Evolutionary conservation across 1,139 yeast genomes (phyloP).

Genomic region (Hyphopichia burtonii): DNA sequence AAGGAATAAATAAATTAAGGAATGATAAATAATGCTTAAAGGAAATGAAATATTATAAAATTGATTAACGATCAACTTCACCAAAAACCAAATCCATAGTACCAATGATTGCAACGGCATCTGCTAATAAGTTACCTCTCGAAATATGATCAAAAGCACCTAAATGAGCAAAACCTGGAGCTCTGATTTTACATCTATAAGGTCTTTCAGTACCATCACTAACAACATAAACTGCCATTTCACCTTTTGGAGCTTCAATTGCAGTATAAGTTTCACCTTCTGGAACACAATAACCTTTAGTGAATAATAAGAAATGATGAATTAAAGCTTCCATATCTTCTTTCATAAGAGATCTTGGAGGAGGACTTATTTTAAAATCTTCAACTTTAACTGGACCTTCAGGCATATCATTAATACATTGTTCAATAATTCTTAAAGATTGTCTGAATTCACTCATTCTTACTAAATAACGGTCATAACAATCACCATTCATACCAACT

Average conservation of each 20-base stretch:
- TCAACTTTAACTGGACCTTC: conserved; percentile 92
- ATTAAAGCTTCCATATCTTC: conserved; percentile 92
- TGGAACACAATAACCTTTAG: conserved; percentile 88
- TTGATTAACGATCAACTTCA: conserved; percentile 80
- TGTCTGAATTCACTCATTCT: conserved; percentile 94
- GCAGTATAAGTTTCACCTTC: conserved; percentile 91
- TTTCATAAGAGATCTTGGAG: conserved; percentile 80
- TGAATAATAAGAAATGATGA: conserved; percentile 83
- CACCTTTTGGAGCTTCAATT: conserved; percentile 95
- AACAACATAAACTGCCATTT: conserved; percentile 88
- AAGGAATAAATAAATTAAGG: background rate
- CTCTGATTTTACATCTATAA: conserved; percentile 88
- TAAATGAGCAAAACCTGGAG: conserved; percentile 89
- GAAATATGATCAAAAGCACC: conserved; percentile 86
- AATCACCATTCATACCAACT: conserved; percentile 86
- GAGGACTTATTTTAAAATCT: conserved; percentile 83
- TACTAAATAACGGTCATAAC: conserved; percentile 84
- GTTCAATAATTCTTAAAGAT: conserved; percentile 83
- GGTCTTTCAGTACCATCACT: conserved; percentile 91
- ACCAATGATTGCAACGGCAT: conserved; percentile 92
- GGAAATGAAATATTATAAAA: background rate
- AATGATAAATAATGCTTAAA: background rate
- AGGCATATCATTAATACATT: conserved; percentile 89
- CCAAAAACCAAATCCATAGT: conserved; percentile 95
- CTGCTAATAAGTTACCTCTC: conserved; percentile 85